phyloP scores from a whole-genome alignment of 176 grass and related monocot species.

The Eragrostis nindensis region DNA sequence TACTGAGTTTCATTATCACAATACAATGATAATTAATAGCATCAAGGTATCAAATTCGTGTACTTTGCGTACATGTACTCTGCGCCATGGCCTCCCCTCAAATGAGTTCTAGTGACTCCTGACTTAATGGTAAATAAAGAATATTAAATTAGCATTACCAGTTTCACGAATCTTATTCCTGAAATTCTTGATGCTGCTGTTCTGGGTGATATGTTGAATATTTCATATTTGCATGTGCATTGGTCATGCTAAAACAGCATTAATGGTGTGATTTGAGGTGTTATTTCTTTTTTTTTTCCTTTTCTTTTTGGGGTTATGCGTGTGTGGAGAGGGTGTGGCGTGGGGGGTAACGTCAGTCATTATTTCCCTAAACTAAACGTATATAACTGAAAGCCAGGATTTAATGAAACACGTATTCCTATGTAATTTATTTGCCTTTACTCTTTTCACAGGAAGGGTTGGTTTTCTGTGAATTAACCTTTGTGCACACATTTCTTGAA shows the following conservation, averaged over 20 bases:
- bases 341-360: not conserved
- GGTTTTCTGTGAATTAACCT: slow-evolving; percentile 3
- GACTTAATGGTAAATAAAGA: not conserved
- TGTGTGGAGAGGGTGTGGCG: not conserved
- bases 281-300: not conserved
- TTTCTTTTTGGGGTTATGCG: not conserved
- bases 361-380: not conserved
- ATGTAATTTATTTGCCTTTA: not conserved
- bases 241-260: not conserved
- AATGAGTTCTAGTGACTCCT: not conserved
- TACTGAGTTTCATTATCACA: slow-evolving; percentile 4
- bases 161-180: not conserved
- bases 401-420: not conserved
- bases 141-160: not conserved
- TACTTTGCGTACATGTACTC: not conserved
- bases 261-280: not conserved
- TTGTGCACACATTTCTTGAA: not conserved
- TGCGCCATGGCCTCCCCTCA: not conserved
- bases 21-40: slow-evolving; percentile 11
- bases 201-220: not conserved
- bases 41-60: not conserved
- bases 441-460: not conserved
- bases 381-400: not conserved
- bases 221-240: not conserved
- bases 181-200: not conserved